A percentile compares a stretch with the other conserved stretches of the same genome.
phyloP scores from a whole-genome alignment of 2,329 filamentous ascomycete genomes.

The Aspergillus cejpii region DNA sequence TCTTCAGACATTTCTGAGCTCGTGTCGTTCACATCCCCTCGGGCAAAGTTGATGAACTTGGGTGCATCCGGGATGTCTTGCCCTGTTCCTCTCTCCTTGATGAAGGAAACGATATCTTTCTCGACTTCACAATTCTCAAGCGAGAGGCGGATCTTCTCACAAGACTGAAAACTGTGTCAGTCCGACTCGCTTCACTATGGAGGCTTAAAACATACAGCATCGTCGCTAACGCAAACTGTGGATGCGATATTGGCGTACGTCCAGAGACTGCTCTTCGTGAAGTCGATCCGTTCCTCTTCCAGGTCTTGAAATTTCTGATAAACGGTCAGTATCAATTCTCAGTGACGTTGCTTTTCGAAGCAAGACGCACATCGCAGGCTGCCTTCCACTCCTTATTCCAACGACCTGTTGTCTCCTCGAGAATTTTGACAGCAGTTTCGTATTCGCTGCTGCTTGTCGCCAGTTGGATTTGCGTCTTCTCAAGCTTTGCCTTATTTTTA shows the following conservation, averaged over 20 bases:
- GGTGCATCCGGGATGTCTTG: slow-evolving; percentile 96
- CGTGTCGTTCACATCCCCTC: slow-evolving; percentile 68
- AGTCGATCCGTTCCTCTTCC: slow-evolving; percentile 93
- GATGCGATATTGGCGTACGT: slow-evolving; percentile 96
- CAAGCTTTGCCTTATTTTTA: slow-evolving; percentile 96
- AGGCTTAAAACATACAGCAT: slow-evolving; percentile 51
- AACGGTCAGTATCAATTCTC: slow-evolving; percentile 17
- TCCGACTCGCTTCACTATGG: not conserved
- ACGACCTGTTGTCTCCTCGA: slow-evolving; percentile 88
- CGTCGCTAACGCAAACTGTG: slow-evolving; percentile 95
- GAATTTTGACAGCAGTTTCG: slow-evolving; percentile 80
- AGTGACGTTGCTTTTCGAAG: not conserved
- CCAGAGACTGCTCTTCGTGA: slow-evolving; percentile 96
- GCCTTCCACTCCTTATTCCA: slow-evolving; percentile 99
- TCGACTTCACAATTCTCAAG: slow-evolving; percentile 95
- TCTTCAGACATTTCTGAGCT: slow-evolving; percentile 80
- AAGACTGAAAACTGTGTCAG: slow-evolving; percentile 50
- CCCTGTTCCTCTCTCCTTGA: slow-evolving; percentile 79
- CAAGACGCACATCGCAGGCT: slow-evolving; percentile 63
- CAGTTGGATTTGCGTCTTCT: slow-evolving; percentile 96
- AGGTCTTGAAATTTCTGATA: slow-evolving; percentile 91
- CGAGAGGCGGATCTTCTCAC: slow-evolving; percentile 89
- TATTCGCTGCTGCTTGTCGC: slow-evolving; percentile 89
- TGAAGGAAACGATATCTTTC: slow-evolving; percentile 85
- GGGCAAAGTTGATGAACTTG: slow-evolving; percentile 98